A percentile compares a stretch with the other conserved stretches of the same genome.
Conservation (phyloP, 2,329 filamentous ascomycete genomes). For the Nothomitra cinnamomea region DNA sequence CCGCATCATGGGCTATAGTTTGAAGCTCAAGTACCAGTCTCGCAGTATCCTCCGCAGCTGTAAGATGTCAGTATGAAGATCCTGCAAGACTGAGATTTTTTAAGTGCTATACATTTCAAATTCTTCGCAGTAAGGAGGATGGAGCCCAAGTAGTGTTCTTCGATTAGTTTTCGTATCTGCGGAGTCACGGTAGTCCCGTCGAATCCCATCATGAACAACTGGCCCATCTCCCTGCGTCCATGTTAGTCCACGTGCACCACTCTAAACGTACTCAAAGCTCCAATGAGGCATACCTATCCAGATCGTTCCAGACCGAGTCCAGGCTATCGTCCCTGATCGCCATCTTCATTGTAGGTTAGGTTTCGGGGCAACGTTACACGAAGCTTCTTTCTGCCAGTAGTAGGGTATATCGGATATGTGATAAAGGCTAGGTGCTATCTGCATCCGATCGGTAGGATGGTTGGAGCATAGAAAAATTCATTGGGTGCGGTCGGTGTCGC, state of each 20-base stretch:
- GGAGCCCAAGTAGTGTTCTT: slow-evolving; percentile 73
- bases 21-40: slow-evolving; percentile 80
- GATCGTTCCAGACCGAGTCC: slow-evolving; percentile 48
- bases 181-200: slow-evolving; percentile 72
- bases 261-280: slow-evolving; percentile 15
- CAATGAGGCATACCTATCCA: slow-evolving; percentile 46
- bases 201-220: slow-evolving; percentile 72
- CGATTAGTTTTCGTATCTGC: slow-evolving; percentile 64
- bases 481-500: not conserved
- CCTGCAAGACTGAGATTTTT: not conserved
- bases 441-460: not conserved
- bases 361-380: slow-evolving; percentile 19
- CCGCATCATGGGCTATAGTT: slow-evolving; percentile 76
- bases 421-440: not conserved
- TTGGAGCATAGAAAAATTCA: not conserved
- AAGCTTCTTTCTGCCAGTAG: not conserved
- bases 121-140: slow-evolving; percentile 76
- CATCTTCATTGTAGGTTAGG: slow-evolving; percentile 27
- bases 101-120: slow-evolving; percentile 37
- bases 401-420: not conserved
- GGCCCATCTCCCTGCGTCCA: slow-evolving; percentile 35
- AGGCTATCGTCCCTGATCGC: slow-evolving; percentile 19
- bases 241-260: slow-evolving; percentile 30
- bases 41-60: slow-evolving; percentile 82
- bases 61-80: slow-evolving; percentile 1